These are phyloP conservation scores for Discostella pseudostelligera DNA, from an alignment of 108 stramenopile species.

Conservation along the genomic window DNA sequence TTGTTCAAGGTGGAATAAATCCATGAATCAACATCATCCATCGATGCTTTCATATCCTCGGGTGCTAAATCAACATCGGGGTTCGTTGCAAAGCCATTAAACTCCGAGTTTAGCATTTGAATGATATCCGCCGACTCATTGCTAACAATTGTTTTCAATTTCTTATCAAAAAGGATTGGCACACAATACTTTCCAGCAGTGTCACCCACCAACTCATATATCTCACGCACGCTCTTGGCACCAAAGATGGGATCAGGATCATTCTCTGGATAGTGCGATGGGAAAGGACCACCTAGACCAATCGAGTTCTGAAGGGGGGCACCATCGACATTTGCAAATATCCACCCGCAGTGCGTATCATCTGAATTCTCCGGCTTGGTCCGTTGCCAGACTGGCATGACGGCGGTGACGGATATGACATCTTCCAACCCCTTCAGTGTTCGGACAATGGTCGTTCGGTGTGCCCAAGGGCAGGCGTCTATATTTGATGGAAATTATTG, in stretches of 20 bases:
- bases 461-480: conserved; percentile 78
- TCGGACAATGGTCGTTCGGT: conserved; percentile 81
- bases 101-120: conserved; percentile 93
- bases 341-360: conserved; percentile 93
- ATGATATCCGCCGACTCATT: conserved; percentile 98
- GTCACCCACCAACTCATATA: conserved; percentile 82
- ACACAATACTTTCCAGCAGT: conserved; percentile 91
- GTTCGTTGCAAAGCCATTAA: conserved; percentile 75
- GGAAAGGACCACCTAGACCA: conserved; percentile 77
- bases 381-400: conserved; percentile 83
- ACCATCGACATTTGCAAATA: conserved; percentile 73
- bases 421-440: conserved; percentile 90
- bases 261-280: conserved; percentile 66
- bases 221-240: conserved; percentile 67
- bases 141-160: conserved; percentile 91
- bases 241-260: conserved; percentile 70
- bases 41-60: conserved; percentile 63
- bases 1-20: conserved; percentile 92
- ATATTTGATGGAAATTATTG: too few species aligned
- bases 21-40: conserved; percentile 88
- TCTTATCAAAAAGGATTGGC: conserved; percentile 95
- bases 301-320: conserved; percentile 62
- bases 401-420: conserved; percentile 79
- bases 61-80: conserved; percentile 90
- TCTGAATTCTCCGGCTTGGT: conserved; percentile 74